Evolutionary conservation across 169 alveolate species (phyloP).

Genomic region (Plasmodium coatneyi): DNA sequence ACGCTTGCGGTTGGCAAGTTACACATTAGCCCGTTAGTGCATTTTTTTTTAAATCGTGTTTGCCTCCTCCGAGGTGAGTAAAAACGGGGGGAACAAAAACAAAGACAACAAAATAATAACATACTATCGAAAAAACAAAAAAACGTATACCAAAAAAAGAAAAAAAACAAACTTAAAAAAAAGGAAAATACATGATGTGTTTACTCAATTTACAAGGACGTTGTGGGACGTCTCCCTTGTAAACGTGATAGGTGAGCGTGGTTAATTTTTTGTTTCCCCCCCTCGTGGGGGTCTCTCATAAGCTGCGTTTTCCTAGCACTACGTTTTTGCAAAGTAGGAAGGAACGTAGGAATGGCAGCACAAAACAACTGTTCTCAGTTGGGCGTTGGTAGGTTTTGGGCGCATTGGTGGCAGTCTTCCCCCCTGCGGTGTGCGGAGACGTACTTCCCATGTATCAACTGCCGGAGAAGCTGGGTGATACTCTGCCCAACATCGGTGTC

Average conservation of each 20-base stretch:
- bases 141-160: neutral
- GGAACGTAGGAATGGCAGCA: neutral
- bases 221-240: neutral
- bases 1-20: neutral
- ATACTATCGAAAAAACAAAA: neutral
- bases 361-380: no score
- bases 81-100: neutral
- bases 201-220: neutral
- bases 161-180: neutral
- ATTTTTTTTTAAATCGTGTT: neutral
- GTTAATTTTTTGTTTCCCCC: neutral
- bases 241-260: neutral
- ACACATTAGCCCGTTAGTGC: neutral
- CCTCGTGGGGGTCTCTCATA: neutral
- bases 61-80: neutral
- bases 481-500: neutral
- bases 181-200: neutral
- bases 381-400: neutral
- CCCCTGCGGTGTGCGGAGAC: neutral
- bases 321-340: neutral
- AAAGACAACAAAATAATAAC: neutral
- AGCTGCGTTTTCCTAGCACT: neutral
- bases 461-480: neutral
- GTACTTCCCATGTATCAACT: constrained; percentile 1
- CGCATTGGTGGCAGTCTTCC: neutral